phyloP scores from a whole-genome alignment of 495 filamentous ascomycete genomes.

The Hypoxylon fragiforme region DNA sequence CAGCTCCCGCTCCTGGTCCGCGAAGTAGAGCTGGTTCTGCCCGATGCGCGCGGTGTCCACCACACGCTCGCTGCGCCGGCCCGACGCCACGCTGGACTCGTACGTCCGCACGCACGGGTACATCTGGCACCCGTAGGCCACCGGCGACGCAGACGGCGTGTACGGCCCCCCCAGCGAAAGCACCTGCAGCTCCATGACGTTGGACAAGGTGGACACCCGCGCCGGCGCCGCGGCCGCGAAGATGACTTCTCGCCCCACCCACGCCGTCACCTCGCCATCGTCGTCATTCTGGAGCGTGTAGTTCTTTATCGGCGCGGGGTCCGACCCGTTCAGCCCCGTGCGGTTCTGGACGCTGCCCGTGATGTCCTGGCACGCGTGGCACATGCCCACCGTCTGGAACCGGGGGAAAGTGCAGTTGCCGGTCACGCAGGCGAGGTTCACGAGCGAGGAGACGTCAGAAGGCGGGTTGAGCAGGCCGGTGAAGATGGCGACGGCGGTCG shows the following conservation, averaged over 20 bases:
- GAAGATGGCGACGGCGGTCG: not conserved
- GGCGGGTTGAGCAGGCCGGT: not conserved
- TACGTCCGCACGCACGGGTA: not conserved
- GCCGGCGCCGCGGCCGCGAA: not conserved
- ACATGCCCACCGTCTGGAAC: constrained; percentile 1
- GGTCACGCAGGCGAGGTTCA: not conserved
- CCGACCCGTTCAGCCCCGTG: not conserved
- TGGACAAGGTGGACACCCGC: not conserved
- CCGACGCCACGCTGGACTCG: not conserved
- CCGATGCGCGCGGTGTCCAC: not conserved
- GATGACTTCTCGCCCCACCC: not conserved
- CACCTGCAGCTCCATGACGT: not conserved
- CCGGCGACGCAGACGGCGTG: not conserved
- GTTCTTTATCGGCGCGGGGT: not conserved
- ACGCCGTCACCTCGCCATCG: not conserved
- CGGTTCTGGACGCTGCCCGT: not conserved
- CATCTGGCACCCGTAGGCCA: not conserved
- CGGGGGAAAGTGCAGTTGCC: constrained; percentile 2
- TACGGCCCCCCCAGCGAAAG: not conserved
- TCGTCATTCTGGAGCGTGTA: not conserved
- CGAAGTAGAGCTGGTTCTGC: not conserved
- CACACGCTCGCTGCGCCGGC: not conserved
- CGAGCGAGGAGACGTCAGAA: not conserved
- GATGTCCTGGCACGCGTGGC: constrained; percentile 2
- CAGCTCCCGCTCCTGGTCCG: not conserved